These are phyloP conservation scores for Didymella lethalis DNA, from an alignment of 2,329 filamentous ascomycete species.

Conservation along the genomic window DNA sequence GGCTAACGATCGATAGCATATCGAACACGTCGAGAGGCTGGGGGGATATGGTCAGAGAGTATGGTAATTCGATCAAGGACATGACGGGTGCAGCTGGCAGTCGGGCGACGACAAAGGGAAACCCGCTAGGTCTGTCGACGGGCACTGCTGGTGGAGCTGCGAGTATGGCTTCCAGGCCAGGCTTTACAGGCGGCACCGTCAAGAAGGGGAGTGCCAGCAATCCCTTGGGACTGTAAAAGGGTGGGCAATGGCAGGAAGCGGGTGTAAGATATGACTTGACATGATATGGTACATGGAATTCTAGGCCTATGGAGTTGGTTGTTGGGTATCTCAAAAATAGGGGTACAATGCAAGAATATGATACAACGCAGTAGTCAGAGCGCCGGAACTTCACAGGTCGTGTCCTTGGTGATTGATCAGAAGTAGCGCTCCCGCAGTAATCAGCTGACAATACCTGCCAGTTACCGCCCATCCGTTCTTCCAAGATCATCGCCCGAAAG, in stretches of 20 bases:
- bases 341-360: slow-evolving; percentile 8
- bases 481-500: not conserved
- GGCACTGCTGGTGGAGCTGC: slow-evolving; percentile 40
- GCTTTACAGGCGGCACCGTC: slow-evolving; percentile 26
- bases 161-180: slow-evolving; percentile 34
- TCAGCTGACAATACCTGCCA: not conserved
- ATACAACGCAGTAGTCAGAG: not conserved
- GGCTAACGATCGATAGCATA: slow-evolving; percentile 43
- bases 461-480: not conserved
- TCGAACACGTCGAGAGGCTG: slow-evolving; percentile 55
- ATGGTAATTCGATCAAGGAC: slow-evolving; percentile 61
- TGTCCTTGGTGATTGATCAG: not conserved
- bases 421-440: not conserved
- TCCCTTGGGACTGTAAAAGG: slow-evolving; percentile 51
- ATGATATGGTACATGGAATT: slow-evolving; percentile 7
- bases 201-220: slow-evolving; percentile 52
- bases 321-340: slow-evolving; percentile 27
- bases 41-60: slow-evolving; percentile 59
- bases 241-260: not conserved
- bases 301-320: slow-evolving; percentile 23
- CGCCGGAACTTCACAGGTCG: not conserved
- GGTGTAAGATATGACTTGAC: slow-evolving; percentile 11
- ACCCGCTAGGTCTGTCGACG: slow-evolving; percentile 56
- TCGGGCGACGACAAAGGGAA: slow-evolving; percentile 55
- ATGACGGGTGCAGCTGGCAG: slow-evolving; percentile 54